Evolutionary conservation across 2,329 filamentous ascomycete genomes (phyloP).

Genomic region (Verticillium dahliae): DNA sequence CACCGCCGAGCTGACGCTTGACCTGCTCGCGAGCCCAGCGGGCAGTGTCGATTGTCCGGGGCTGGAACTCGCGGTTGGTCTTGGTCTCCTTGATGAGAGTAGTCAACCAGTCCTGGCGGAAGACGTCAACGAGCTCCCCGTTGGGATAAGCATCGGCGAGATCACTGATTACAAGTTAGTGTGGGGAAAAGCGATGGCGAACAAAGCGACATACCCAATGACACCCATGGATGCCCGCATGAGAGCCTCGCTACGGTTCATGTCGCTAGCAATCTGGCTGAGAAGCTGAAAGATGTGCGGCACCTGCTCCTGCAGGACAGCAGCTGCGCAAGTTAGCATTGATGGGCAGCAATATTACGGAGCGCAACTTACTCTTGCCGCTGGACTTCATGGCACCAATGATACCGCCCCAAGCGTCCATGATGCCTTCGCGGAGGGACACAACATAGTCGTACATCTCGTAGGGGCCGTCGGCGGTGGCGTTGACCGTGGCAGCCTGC

Average conservation of each 20-base stretch:
- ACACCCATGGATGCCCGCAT: slow-evolving; percentile 96
- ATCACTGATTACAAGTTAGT: slow-evolving; percentile 55
- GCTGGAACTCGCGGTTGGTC: slow-evolving; percentile 76
- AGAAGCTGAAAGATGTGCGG: slow-evolving; percentile 83
- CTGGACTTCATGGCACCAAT: slow-evolving; percentile 88
- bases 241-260: slow-evolving; percentile 83
- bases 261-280: slow-evolving; percentile 70
- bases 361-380: slow-evolving; percentile 55
- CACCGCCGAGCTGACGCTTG: slow-evolving; percentile 72
- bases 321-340: slow-evolving; percentile 42
- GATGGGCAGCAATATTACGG: neutral
- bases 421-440: slow-evolving; percentile 91
- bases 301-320: slow-evolving; percentile 69
- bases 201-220: slow-evolving; percentile 64
- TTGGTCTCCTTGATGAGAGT: slow-evolving; percentile 88
- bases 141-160: slow-evolving; percentile 89
- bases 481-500: slow-evolving; percentile 79
- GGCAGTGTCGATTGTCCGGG: slow-evolving; percentile 86
- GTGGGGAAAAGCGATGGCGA: neutral
- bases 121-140: slow-evolving; percentile 76
- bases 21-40: slow-evolving; percentile 97
- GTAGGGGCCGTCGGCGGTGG: slow-evolving; percentile 72
- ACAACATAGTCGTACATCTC: slow-evolving; percentile 98
- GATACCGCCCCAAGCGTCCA: slow-evolving; percentile 98
- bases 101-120: slow-evolving; percentile 88